Evolutionary conservation across 2,329 filamentous ascomycete species (phyloP), one percentile per base, ranked within the genome.

Genomic region (Fonsecaea nubica): DNA sequence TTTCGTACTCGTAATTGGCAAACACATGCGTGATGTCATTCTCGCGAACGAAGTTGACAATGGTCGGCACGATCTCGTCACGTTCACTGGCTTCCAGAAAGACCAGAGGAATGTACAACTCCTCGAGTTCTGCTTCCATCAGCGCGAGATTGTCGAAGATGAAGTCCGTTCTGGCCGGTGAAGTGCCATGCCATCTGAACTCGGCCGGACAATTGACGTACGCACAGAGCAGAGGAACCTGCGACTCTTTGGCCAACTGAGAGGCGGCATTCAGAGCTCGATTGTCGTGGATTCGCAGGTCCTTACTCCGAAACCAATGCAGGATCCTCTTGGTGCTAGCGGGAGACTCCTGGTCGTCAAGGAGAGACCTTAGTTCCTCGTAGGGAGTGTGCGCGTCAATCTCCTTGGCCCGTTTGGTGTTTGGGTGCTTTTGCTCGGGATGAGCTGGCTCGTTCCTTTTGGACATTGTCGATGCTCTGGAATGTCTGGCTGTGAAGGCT

Each of bases 291-390:
- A 81, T 79, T 25, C 83, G 77, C 7, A 84, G 72, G 62, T 84
- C 83, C 67, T 84, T 84, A 64, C 79, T 80, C n/a, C 82, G 79
- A 69, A 84, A 84, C 83, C 82, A 84, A 66, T 84, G 82, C 4
- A 80, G 74, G 0, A 84, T 79, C 65, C 77, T 81, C n/a, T 74
- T 75, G 5, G 78, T 76, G 6, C 79, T 73, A 21, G 76, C 75
- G 10, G 77, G 74, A 40, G 76, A 76, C 18, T 78, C 73, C 64
- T 81, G 81, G 6, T 76, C 72, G 25, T 77, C 74, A 3, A 84
- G 73, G 1, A 77, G 73, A 50, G 77, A 72, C n/a, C 75, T 69
- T 15, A 85, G 75, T 40, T 80, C 72, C 13, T 79, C 74, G 64
- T 80, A 83, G 0, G 83, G 82, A 1, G 79, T 74, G 32, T 83